Evolutionary conservation across 768 basidiomycete genomes (phyloP).

Genomic region (Termitomyces sp.): DNA sequence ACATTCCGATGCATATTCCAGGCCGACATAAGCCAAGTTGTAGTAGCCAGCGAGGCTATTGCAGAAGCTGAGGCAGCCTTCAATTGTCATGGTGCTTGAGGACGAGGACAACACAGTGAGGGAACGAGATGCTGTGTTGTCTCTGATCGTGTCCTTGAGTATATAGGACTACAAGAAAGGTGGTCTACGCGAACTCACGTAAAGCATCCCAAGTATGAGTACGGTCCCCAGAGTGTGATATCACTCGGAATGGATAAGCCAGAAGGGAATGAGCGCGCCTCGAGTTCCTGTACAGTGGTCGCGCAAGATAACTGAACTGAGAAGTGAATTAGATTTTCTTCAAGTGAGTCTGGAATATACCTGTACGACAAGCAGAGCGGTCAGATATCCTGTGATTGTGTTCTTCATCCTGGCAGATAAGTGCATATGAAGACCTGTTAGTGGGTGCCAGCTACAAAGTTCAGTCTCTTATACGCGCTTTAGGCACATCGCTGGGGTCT

Average conservation of each 20-base stretch:
- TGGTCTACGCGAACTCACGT: conserved; percentile 3
- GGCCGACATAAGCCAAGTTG: conserved; percentile 10
- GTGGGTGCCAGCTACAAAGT: background rate
- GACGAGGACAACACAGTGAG: conserved; percentile 4
- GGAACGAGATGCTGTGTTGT: conserved; percentile 1
- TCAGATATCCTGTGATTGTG: background rate
- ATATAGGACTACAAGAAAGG: background rate
- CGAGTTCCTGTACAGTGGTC: background rate
- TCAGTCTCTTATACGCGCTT: background rate
- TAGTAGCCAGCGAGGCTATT: conserved; percentile 6
- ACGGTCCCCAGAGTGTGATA: conserved; percentile 10
- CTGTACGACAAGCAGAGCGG: background rate
- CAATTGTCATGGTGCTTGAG: conserved; percentile 2
- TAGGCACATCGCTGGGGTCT: background rate
- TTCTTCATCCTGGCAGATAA: background rate
- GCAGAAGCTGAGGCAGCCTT: conserved; percentile 5
- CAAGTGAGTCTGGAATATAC: background rate
- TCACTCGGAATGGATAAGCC: conserved; percentile 12
- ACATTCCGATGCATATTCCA: conserved; percentile 5
- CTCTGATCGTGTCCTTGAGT: background rate
- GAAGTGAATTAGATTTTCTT: background rate
- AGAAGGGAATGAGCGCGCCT: conserved; percentile 5
- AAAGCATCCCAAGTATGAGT: conserved; percentile 11
- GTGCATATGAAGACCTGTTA: background rate
- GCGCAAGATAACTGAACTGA: background rate